phyloP scores from a whole-genome alignment of 2,329 filamentous ascomycete species.

The Dothideomycetes sp. region DNA sequence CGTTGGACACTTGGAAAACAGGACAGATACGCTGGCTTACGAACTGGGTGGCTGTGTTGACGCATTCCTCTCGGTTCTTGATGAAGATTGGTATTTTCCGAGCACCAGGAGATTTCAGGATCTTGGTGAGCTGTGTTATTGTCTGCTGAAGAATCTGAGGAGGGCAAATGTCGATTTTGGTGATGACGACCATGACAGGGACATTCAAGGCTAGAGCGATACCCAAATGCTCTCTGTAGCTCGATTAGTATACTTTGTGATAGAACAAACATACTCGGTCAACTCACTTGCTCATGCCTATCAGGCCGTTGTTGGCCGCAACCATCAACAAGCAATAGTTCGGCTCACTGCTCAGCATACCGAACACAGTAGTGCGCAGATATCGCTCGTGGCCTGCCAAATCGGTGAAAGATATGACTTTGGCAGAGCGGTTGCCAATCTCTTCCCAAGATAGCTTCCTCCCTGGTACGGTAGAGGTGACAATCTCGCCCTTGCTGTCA shows the following conservation, averaged over 20 bases:
- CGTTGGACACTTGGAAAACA: constrained; percentile 96
- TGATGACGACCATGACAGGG: constrained; percentile 94
- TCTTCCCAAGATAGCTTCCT: constrained; percentile 93
- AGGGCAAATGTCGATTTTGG: constrained; percentile 97
- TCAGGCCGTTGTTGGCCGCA: constrained; percentile 90
- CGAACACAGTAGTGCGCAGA: constrained; percentile 90
- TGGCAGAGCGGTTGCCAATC: constrained; percentile 85
- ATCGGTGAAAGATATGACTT: constrained; percentile 95
- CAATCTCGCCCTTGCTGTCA: constrained; percentile 71
- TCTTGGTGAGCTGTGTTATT: constrained; percentile 79
- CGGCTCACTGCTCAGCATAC: constrained; percentile 82
- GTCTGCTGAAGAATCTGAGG: constrained; percentile 92
- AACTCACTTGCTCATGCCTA: constrained; percentile 79
- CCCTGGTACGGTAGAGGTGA: constrained; percentile 71
- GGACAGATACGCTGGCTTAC: constrained; percentile 92
- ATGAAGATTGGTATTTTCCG: constrained; percentile 95
- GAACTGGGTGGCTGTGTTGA: constrained; percentile 93
- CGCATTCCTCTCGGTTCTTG: constrained; percentile 79
- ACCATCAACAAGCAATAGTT: constrained; percentile 99
- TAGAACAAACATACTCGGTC: not conserved
- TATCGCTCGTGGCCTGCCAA: constrained; percentile 93
- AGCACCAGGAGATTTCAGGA: constrained; percentile 86
- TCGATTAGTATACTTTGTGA: not conserved
- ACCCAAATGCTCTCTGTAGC: constrained; percentile 66
- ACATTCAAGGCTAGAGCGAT: constrained; percentile 92